These are phyloP conservation scores for Teunomyces barrocoloradensis DNA, from an alignment of 805 yeast genomes.

Conservation along the genomic window DNA sequence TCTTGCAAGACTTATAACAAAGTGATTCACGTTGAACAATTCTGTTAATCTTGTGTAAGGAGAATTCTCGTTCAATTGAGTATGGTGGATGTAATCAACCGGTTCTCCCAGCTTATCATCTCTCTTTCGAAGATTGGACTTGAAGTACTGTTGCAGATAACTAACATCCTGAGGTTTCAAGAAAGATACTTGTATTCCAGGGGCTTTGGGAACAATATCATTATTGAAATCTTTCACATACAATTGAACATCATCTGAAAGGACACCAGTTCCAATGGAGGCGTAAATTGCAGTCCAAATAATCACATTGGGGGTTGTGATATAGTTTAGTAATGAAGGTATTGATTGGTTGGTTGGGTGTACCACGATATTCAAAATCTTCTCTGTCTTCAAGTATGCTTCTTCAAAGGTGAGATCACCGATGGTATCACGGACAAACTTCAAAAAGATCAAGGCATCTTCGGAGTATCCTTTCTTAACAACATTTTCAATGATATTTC, in stretches of 20 bases:
- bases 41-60: conserved; percentile 91
- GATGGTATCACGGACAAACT: conserved; percentile 69
- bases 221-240: conserved; percentile 64
- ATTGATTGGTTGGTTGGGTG: conserved; percentile 73
- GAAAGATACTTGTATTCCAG: conserved; percentile 43
- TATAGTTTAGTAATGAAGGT: conserved; percentile 77
- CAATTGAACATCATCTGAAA: conserved; percentile 52
- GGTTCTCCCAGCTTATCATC: conserved; percentile 9
- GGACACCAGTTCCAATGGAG: conserved; percentile 70
- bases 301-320: conserved; percentile 89
- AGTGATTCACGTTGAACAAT: conserved; percentile 91
- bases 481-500: conserved; percentile 72
- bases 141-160: conserved; percentile 45
- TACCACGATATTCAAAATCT: conserved; percentile 78
- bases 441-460: conserved; percentile 75
- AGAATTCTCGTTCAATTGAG: conserved; percentile 30
- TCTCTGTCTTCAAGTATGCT: conserved; percentile 75
- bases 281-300: conserved; percentile 87
- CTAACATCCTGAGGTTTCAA: conserved; percentile 45
- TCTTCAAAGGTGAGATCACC: conserved; percentile 93
- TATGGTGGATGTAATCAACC: conserved; percentile 13
- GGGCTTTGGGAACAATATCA: conserved; percentile 49
- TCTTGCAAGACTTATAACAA: conserved; percentile 84
- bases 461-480: conserved; percentile 80
- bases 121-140: conserved; percentile 11